Conservation (phyloP, 2,329 filamentous ascomycete species). For the Trichoderma arundinaceum region DNA sequence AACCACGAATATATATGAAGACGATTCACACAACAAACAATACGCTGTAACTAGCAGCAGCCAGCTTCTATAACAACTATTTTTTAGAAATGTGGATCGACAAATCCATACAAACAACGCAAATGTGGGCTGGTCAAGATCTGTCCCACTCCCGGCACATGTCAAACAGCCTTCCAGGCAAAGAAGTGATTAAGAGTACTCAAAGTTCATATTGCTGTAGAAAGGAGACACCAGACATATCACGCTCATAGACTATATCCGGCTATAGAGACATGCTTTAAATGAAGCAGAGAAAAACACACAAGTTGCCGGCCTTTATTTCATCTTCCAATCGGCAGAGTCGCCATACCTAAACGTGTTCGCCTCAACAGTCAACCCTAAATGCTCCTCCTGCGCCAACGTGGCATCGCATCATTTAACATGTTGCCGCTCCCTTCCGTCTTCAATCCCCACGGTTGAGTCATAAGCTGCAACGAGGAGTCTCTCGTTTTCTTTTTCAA, state of each 20-base stretch:
- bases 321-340: slow-evolving; percentile 17
- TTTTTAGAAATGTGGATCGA: background rate
- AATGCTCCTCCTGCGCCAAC: slow-evolving; percentile 25
- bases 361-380: slow-evolving; percentile 20
- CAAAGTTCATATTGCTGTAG: slow-evolving; percentile 25
- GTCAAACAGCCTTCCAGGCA: background rate
- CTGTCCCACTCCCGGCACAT: background rate
- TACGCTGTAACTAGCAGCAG: too few relatives aligned
- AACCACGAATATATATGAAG: too few relatives aligned
- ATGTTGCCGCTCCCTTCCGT: slow-evolving; percentile 20
- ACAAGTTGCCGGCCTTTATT: slow-evolving; percentile 32
- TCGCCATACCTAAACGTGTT: slow-evolving; percentile 23
- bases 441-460: slow-evolving; percentile 1
- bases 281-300: slow-evolving; percentile 35
- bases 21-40: too few relatives aligned
- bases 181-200: slow-evolving; percentile 5
- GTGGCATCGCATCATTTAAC: slow-evolving; percentile 28
- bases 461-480: slow-evolving; percentile 1
- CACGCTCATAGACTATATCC: slow-evolving; percentile 29
- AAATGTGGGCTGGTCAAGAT: background rate
- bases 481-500: slow-evolving; percentile 9
- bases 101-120: background rate
- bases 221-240: slow-evolving; percentile 20
- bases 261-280: slow-evolving; percentile 27
- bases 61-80: background rate